A percentile compares a stretch with the other conserved stretches of the same genome.
Evolutionary conservation across 768 basidiomycete genomes (phyloP).

Genomic region (Asterophora lycoperdoides): DNA sequence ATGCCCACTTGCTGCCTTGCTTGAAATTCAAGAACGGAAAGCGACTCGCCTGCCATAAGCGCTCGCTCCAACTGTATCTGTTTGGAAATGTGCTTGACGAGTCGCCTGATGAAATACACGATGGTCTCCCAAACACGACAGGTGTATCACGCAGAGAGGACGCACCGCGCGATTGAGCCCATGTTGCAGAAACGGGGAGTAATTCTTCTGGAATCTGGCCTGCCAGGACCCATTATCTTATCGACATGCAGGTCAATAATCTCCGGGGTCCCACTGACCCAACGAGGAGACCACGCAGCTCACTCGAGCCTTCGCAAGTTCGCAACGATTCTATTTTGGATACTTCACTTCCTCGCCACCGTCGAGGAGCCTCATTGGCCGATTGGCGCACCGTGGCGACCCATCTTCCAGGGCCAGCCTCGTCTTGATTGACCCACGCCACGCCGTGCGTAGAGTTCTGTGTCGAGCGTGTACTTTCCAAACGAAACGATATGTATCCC

Average conservation of each 20-base stretch:
- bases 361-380: background rate
- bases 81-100: constrained; percentile 1
- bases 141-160: background rate
- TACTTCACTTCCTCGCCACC: constrained; percentile 1
- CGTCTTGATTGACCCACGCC: background rate
- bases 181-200: background rate
- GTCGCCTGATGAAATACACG: background rate
- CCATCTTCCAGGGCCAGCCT: background rate
- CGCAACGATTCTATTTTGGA: background rate
- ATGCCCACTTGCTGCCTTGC: too few relatives aligned
- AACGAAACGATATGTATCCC: constrained; percentile 6
- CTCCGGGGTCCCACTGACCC: background rate
- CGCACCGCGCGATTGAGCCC: background rate
- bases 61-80: background rate
- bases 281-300: background rate
- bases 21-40: too few relatives aligned
- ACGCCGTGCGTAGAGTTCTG: constrained; percentile 6
- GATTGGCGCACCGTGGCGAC: background rate
- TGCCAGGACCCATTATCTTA: constrained; percentile 7
- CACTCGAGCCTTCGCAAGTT: background rate
- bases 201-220: background rate
- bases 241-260: background rate
- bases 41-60: background rate
- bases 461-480: background rate
- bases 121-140: background rate